phyloP scores from a whole-genome alignment of 108 stramenopile genomes.

The Licmophora abbreviata region DNA sequence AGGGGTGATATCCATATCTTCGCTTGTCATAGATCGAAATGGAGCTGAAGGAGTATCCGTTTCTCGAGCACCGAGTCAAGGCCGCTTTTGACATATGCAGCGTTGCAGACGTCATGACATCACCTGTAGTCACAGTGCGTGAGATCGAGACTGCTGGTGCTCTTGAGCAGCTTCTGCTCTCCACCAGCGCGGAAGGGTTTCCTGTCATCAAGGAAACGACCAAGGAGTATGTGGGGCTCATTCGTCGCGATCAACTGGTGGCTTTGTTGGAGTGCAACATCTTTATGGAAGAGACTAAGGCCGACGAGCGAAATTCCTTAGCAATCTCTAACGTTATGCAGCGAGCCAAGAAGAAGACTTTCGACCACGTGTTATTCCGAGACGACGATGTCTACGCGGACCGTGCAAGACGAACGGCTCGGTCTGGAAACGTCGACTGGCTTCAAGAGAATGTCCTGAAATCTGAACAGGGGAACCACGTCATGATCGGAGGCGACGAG shows the following conservation, averaged over 20 bases:
- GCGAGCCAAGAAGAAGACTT: too few relatives aligned
- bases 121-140: not conserved
- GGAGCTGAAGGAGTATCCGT: constrained; percentile 2
- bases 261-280: not conserved
- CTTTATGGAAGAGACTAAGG: not conserved
- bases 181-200: not conserved
- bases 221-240: not conserved
- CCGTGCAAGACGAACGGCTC: not conserved
- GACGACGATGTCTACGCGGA: not conserved
- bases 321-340: too few relatives aligned
- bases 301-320: not conserved
- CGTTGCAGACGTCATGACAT: not conserved
- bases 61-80: not conserved
- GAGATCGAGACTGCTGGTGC: not conserved
- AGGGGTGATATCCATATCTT: too few relatives aligned
- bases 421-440: not conserved
- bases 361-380: not conserved
- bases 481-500: not conserved
- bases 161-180: not conserved
- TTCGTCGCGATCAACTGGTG: not conserved
- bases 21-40: not conserved
- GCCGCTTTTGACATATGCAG: not conserved
- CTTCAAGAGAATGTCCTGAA: constrained; percentile 1
- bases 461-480: not conserved
- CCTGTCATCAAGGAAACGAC: not conserved